Conservation (phyloP, 208 protist genomes). For the Leishmania guyanensis region DNA sequence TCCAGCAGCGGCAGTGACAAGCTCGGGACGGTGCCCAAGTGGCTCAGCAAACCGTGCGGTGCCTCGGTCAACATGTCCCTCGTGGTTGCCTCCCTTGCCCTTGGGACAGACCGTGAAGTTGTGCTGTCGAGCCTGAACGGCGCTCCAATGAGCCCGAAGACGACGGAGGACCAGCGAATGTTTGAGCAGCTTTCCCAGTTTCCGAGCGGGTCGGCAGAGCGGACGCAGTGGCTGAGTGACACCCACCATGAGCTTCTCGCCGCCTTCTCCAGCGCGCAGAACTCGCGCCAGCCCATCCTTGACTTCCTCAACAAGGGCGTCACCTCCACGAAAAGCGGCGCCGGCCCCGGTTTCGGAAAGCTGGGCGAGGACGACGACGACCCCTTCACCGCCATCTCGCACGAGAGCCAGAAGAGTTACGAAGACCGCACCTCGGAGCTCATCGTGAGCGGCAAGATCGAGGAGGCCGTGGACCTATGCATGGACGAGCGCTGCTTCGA, state of each 20-base stretch:
- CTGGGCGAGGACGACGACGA: constrained; percentile 50
- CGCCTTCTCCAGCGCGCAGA: constrained; percentile 59
- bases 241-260: constrained; percentile 57
- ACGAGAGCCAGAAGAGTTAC: constrained; percentile 60
- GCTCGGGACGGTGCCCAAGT: constrained; percentile 43
- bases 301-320: constrained; percentile 44
- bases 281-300: constrained; percentile 65
- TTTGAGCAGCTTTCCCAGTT: constrained; percentile 31
- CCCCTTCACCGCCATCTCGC: constrained; percentile 64
- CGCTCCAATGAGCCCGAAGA: constrained; percentile 36
- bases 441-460: constrained; percentile 65
- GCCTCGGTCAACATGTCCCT: constrained; percentile 66
- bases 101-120: constrained; percentile 39
- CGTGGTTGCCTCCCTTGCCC: constrained; percentile 51
- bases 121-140: constrained; percentile 19
- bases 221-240: constrained; percentile 59
- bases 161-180: constrained; percentile 32
- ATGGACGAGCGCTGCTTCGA: constrained; percentile 60
- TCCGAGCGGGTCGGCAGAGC: constrained; percentile 46
- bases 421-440: constrained; percentile 63
- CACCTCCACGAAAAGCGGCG: background rate
- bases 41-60: constrained; percentile 62
- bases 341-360: constrained; percentile 8
- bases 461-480: constrained; percentile 78
- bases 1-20: constrained; percentile 24